Base-by-base conservation (phyloP, 2,329 filamentous ascomycete genomes). In the Balansia obtecta region DNA sequence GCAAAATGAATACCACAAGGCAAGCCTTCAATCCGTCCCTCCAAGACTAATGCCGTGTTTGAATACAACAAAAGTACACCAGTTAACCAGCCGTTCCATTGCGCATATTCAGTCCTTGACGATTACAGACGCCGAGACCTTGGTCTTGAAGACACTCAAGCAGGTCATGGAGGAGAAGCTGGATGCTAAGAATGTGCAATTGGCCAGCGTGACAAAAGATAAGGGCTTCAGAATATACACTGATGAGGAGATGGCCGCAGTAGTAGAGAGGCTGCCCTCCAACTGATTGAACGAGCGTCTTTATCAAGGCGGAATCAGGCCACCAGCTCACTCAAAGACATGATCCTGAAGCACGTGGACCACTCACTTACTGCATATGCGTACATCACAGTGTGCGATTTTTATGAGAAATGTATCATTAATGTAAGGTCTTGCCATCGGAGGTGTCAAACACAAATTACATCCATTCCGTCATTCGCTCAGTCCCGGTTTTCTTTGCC, bases 151-250 rank as follows among this genome's bases (percentile, higher is more conserved):
- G 81, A 98, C 93, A 38, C 71, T 98, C 68, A 98, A 97, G 79
- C 93, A 98, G 73, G 93, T 98, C 60, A 98, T 98, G 93, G 93
- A 98, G 73, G 93, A 98, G 82, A 98, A 98, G 76, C 78, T 98
- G 54, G 93, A 98, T 67, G 80, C 89, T 56, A 98, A 98, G 81
- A 98, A 98, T 65, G 93, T 98, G 57, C 93, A 98, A 75, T 71
- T 98, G 60, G 93, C 93, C 49, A 97, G 91, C 65, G 93, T 98
- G 52, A 98, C 93, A 55, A 95, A 90, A 77, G 91, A 96, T 58
- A 91, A 87, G 72, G 93, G 93, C 51, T 98, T 98, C 79, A 85
- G 88, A 73, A 96, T 98, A 82, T 98, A 98, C 76, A 86, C 84
- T 52, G 93, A 98, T 62, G 88, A 91, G 64, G 91, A 97, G 75